Evolutionary conservation across 805 yeast genomes (phyloP).

Genomic region (Candida namnaoensis): DNA sequence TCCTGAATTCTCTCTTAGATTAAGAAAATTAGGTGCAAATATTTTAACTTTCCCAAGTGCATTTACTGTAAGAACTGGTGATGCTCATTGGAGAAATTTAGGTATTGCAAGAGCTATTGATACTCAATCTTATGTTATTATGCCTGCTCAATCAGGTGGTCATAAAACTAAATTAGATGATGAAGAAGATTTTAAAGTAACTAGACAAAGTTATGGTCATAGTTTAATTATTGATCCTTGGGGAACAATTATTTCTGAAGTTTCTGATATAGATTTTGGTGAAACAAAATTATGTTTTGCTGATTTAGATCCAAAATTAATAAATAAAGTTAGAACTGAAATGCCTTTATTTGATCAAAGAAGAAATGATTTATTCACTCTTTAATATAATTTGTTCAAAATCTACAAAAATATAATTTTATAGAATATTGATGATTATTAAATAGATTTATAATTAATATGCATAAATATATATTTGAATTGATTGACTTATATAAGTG

Average conservation of each 20-base stretch:
- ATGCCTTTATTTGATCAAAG: constrained; percentile 80
- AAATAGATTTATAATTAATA: no score
- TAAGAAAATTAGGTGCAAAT: constrained; percentile 66
- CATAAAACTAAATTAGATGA: constrained; percentile 48
- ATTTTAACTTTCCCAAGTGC: constrained; percentile 84
- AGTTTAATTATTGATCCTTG: constrained; percentile 86
- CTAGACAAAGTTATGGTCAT: constrained; percentile 78
- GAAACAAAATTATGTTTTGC: constrained; percentile 46
- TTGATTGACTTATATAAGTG: no score
- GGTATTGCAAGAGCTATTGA: constrained; percentile 85
- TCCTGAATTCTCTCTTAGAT: constrained; percentile 66
- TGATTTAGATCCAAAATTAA: constrained; percentile 48
- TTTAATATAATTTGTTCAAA: neutral
- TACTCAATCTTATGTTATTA: constrained; percentile 75
- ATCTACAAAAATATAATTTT: no score
- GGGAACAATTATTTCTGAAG: constrained; percentile 68
- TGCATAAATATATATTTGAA: no score
- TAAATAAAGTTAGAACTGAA: constrained; percentile 45
- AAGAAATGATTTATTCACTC: constrained; percentile 43
- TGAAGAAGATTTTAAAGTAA: constrained; percentile 13
- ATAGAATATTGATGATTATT: no score
- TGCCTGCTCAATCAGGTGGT: constrained; percentile 84
- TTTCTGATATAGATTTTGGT: constrained; percentile 32
- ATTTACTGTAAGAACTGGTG: constrained; percentile 86
- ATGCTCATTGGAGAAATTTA: constrained; percentile 79